A percentile compares a stretch with the other conserved stretches of the same genome.
Evolutionary conservation across 257 asterid genomes (phyloP).

Genomic region (Solanum pimpinellifolium): DNA sequence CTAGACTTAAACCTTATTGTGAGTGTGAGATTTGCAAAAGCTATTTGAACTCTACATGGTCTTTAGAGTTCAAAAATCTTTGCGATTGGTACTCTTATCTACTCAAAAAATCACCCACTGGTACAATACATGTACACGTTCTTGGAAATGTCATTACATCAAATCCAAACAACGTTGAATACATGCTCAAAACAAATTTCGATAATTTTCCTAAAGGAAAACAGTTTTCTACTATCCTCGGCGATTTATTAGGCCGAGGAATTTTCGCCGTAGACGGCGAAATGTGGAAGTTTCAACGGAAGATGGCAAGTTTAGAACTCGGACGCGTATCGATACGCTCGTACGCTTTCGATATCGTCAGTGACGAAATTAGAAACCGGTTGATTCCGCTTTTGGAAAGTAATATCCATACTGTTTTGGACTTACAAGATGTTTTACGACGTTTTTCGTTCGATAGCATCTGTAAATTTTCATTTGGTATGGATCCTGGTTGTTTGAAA

Average conservation of each 20-base stretch:
- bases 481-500: conserved; percentile 56
- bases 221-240: conserved; percentile 39
- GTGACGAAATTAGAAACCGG: conserved; percentile 33
- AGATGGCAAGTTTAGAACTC: conserved; percentile 58
- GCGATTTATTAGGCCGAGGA: conserved; percentile 71
- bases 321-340: conserved; percentile 46
- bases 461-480: conserved; percentile 57
- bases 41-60: conserved; percentile 46
- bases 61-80: conserved; percentile 35
- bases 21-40: conserved; percentile 47
- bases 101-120: conserved; percentile 37
- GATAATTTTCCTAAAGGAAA: conserved; percentile 70
- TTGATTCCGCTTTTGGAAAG: conserved; percentile 37
- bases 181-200: conserved; percentile 58
- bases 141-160: conserved; percentile 53
- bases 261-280: conserved; percentile 87
- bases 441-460: conserved; percentile 66
- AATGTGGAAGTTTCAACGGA: conserved; percentile 66
- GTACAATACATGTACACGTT: conserved; percentile 63
- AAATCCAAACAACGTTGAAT: conserved; percentile 49
- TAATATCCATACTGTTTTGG: conserved; percentile 4
- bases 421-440: conserved; percentile 65
- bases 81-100: conserved; percentile 85
- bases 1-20: conserved; percentile 42
- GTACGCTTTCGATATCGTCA: conserved; percentile 41